Evolutionary conservation across 345 rosid genomes (phyloP), one percentile per base, ranked within the genome.

Genomic region (Lepidium africanum): DNA sequence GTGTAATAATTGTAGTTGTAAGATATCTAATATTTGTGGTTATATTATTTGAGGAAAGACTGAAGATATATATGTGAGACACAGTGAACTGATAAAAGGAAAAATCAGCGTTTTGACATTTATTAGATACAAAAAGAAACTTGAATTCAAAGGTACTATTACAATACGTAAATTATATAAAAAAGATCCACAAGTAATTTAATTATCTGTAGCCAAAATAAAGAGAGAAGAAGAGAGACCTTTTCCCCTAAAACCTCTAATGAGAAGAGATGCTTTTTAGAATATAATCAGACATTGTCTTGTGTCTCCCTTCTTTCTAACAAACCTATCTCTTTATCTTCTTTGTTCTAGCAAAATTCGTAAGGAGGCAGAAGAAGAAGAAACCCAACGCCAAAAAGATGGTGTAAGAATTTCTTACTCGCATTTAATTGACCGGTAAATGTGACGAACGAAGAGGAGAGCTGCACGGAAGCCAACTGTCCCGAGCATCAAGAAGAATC

Each of bases 401-500:
- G 16, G 41, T 53, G 52, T 38, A 47, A 8, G 14, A n/a, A 43
- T 25, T 32, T 39, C 7, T 76, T 81, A 90, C 85, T 90, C 96
- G 73, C 96, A 90, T 77, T 87, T 90, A 60, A 87, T 90, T 1
- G 91, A 90, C 69, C 81, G 55, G 80, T 90, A 90, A 42, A 90
- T 90, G 79, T 87, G 94, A 35, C 96, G 90, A 67, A 90, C 87
- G 9, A 86, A 84, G 59, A 87, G 73, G 49, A 90, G 75, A 0
- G 91, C 82, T 1, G 96, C 91, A 1, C 88, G 89, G 85, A 90
- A 90, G 33, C 96, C 96, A 3, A 86, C 84, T 3, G 83, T 68
- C 14, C 96, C 91, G 1, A 90, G 94, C 96, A 90, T 85, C 41
- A 90, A 86, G 81, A 90, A 84, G 90, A 90, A 86, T 17, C 92